Evolutionary conservation across 2,329 filamentous ascomycete species (phyloP).

Genomic region (Macroventuria anomochaeta): DNA sequence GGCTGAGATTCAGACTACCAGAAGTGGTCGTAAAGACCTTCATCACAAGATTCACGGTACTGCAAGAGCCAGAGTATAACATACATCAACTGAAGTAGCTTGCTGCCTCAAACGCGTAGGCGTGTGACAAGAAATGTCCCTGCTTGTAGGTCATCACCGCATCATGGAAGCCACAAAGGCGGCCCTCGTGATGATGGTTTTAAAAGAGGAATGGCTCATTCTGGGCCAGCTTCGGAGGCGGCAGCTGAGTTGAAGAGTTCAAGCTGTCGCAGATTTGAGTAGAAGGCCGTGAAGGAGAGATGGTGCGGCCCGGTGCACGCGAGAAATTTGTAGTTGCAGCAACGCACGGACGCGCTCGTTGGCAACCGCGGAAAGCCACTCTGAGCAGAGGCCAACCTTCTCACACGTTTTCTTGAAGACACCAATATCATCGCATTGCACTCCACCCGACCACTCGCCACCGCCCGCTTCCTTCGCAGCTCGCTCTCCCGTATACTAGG

Average conservation of each 20-base stretch:
- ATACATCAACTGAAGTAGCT: slow-evolving; percentile 5
- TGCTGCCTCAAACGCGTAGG: slow-evolving; percentile 25
- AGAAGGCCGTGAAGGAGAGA: slow-evolving; percentile 63
- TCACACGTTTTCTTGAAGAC: slow-evolving; percentile 39
- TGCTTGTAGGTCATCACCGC: slow-evolving; percentile 71
- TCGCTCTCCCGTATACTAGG: slow-evolving; percentile 1
- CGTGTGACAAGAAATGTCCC: slow-evolving; percentile 58
- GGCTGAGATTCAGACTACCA: slow-evolving; percentile 50
- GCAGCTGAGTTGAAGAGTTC: slow-evolving; percentile 65
- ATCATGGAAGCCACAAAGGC: slow-evolving; percentile 67
- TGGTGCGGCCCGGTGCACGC: slow-evolving; percentile 19
- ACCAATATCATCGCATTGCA: slow-evolving; percentile 26
- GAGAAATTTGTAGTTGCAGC: slow-evolving; percentile 32
- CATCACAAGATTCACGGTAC: slow-evolving; percentile 35
- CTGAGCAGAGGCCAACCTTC: slow-evolving; percentile 33
- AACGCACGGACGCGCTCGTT: slow-evolving; percentile 13
- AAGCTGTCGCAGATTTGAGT: slow-evolving; percentile 77
- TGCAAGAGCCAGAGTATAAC: slow-evolving; percentile 11
- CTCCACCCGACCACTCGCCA: slow-evolving; percentile 28
- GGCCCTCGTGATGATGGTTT: slow-evolving; percentile 83
- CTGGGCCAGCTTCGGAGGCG: slow-evolving; percentile 75
- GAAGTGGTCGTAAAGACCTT: slow-evolving; percentile 47
- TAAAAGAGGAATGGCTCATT: slow-evolving; percentile 71
- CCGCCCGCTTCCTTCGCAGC: slow-evolving; percentile 14
- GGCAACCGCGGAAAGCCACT: slow-evolving; percentile 33